These are phyloP conservation scores for Pseudogymnoascus sp. DNA, from an alignment of 2,329 filamentous ascomycete genomes.

Conservation along the genomic window DNA sequence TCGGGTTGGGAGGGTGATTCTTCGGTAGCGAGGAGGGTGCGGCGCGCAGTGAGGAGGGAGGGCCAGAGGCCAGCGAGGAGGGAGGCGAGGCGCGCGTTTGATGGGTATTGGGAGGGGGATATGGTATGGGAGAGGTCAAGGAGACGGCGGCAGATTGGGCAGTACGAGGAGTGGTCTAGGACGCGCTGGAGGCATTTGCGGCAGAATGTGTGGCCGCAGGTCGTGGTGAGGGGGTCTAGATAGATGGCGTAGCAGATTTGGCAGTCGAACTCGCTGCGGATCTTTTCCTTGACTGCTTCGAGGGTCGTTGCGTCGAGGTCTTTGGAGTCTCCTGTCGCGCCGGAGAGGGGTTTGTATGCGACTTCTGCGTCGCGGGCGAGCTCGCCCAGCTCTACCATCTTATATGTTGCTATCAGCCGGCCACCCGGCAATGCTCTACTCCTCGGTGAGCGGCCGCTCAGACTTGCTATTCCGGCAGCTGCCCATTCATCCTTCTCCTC, in stretches of 20 bases:
- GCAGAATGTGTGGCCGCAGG: conserved; percentile 86
- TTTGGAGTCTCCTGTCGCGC: conserved; percentile 15
- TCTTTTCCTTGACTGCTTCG: conserved; percentile 48
- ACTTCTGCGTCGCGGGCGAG: conserved; percentile 49
- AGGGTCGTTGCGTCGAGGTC: conserved; percentile 42
- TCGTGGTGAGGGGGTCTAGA: conserved; percentile 72
- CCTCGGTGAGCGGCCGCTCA: conserved; percentile 28
- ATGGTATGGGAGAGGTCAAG: conserved; percentile 41
- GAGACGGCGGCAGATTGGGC: conserved; percentile 68
- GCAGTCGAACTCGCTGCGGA: conserved; percentile 70
- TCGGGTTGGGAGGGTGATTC: conserved; percentile 51
- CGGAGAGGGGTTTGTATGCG: conserved; percentile 34
- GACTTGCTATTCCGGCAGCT: conserved; percentile 33
- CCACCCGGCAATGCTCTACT: conserved; percentile 42
- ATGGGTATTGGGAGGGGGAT: conserved; percentile 31
- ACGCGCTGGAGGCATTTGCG: conserved; percentile 67
- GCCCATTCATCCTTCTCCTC: conserved; percentile 33
- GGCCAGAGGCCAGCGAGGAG: conserved; percentile 64
- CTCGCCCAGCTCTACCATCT: conserved; percentile 52
- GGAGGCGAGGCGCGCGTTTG: conserved; percentile 54
- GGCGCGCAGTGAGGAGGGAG: conserved; percentile 51
- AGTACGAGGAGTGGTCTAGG: conserved; percentile 68
- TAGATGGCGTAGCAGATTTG: conserved; percentile 80
- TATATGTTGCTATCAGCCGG: conserved; percentile 56
- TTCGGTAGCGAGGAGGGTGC: conserved; percentile 42